Evolutionary conservation across 176 grass and related monocot genomes (phyloP).

Genomic region (Hordeum marinum): DNA sequence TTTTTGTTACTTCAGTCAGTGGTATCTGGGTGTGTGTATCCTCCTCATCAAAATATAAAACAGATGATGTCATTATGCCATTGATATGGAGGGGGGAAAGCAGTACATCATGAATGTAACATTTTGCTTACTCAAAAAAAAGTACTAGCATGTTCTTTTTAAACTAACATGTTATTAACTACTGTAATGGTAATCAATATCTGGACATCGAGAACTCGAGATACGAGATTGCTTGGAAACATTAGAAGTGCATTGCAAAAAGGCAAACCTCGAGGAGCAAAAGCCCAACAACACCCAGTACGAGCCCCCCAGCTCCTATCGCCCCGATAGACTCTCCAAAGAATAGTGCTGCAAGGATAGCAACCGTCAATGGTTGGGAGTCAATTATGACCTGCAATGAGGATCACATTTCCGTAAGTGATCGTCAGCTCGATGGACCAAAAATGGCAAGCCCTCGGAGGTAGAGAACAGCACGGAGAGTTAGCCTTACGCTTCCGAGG

Average conservation of each 20-base stretch:
- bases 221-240: not conserved
- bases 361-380: conserved; percentile 90
- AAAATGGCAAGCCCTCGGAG: conserved; percentile 20
- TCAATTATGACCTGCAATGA: conserved; percentile 91
- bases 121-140: not conserved
- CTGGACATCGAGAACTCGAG: not conserved
- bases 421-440: not conserved
- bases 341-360: conserved; percentile 74
- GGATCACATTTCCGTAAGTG: conserved; percentile 4
- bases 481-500: conserved; percentile 76
- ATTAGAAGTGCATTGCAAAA: not conserved
- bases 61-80: not conserved
- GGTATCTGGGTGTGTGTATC: not conserved
- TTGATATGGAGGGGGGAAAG: not conserved
- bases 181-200: not conserved
- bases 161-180: not conserved
- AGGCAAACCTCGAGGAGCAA: conserved; percentile 79
- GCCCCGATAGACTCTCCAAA: conserved; percentile 83
- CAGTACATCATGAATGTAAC: not conserved
- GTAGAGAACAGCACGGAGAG: conserved; percentile 11
- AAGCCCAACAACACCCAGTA: conserved; percentile 69
- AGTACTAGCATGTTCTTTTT: no score
- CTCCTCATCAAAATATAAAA: not conserved
- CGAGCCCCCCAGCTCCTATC: conserved; percentile 62
- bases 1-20: not conserved